A percentile compares a stretch with the other conserved stretches of the same genome.
Conservation (phyloP, 176 grass and related monocot genomes). For the Carex pumila region DNA sequence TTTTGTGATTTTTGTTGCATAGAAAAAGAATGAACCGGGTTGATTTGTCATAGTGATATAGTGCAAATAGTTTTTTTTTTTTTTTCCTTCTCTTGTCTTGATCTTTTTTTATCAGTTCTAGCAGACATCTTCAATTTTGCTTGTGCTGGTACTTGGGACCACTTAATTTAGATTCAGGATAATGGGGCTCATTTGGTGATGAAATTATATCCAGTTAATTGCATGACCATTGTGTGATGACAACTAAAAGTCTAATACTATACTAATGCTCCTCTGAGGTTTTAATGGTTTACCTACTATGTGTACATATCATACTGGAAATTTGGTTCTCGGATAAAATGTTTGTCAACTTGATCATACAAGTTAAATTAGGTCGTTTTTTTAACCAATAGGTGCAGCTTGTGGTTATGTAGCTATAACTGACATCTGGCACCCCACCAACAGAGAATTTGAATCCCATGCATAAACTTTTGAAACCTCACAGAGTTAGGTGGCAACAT, state of each 20-base stretch:
- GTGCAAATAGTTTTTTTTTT: neutral
- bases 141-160: neutral
- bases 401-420: neutral
- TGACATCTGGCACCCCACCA: neutral
- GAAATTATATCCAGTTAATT: neutral
- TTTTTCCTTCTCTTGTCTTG: neutral
- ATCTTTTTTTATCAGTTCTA: neutral
- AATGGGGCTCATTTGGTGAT: neutral
- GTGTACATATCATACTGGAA: neutral
- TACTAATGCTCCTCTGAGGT: neutral
- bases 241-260: neutral
- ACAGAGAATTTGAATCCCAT: neutral
- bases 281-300: neutral
- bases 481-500: neutral
- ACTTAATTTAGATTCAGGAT: neutral
- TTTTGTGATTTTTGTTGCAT: slow-evolving; percentile 10
- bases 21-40: slow-evolving; percentile 10
- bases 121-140: neutral
- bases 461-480: neutral
- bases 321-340: neutral
- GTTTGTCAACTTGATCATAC: neutral
- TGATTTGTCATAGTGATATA: slow-evolving; percentile 15
- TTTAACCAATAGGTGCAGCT: neutral
- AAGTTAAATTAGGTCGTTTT: neutral
- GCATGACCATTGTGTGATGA: neutral